phyloP scores from a whole-genome alignment of 768 basidiomycete genomes.

The Leccinum variicolor region DNA sequence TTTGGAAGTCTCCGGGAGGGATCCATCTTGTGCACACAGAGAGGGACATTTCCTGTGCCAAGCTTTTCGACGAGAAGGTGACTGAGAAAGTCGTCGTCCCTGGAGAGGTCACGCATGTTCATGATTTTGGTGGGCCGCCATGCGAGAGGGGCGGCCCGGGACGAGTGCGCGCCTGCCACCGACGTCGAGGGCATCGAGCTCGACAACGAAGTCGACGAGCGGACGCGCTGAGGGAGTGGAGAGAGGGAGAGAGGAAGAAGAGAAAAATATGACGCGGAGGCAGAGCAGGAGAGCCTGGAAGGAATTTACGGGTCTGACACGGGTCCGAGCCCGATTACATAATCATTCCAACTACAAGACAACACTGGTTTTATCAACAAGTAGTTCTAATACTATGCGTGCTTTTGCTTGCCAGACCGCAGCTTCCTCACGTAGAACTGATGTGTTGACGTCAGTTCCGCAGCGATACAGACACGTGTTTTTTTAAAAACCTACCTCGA shows the following conservation, averaged over 20 bases:
- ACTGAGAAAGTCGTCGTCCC: constrained; percentile 88
- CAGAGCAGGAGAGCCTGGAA: constrained; percentile 23
- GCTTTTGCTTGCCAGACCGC: constrained; percentile 93
- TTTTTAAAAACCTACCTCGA: constrained; percentile 74
- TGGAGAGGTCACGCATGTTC: constrained; percentile 87
- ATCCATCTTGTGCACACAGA: constrained; percentile 91
- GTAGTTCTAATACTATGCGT: constrained; percentile 50
- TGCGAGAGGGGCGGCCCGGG: constrained; percentile 32
- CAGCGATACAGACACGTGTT: background rate
- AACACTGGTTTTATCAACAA: too few relatives aligned
- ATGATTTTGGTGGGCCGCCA: constrained; percentile 88
- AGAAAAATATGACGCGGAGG: constrained; percentile 29
- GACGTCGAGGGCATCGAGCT: constrained; percentile 34
- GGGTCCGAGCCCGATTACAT: constrained; percentile 26
- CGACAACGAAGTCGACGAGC: constrained; percentile 21
- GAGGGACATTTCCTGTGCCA: constrained; percentile 74
- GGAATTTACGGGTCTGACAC: constrained; percentile 19
- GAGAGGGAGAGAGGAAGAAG: constrained; percentile 6
- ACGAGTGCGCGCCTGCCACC: constrained; percentile 23
- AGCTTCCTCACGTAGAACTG: constrained; percentile 96
- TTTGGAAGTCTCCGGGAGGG: constrained; percentile 72
- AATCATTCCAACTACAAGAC: constrained; percentile 8
- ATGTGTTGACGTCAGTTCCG: constrained; percentile 22
- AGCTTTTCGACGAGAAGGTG: constrained; percentile 88
- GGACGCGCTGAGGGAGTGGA: constrained; percentile 13